phyloP scores from a whole-genome alignment of 1,284 basidiomycete species.

The Cutaneotrichosporon cutaneum region DNA sequence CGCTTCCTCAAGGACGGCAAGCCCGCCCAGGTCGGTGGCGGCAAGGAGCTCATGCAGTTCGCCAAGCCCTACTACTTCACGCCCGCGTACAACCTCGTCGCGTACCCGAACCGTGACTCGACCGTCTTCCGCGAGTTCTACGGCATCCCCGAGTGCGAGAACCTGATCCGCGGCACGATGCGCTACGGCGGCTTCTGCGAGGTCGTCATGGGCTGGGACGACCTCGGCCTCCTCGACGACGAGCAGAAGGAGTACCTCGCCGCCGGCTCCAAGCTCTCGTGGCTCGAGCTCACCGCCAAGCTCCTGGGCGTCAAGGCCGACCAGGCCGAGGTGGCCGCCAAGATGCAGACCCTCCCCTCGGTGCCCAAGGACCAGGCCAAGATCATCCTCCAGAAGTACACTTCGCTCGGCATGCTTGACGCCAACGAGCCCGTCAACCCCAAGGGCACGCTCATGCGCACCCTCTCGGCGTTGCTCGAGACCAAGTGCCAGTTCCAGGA shows the following conservation, averaged over 20 bases:
- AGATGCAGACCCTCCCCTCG: constrained; percentile 66
- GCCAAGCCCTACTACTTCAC: constrained; percentile 95
- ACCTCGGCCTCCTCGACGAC: constrained; percentile 83
- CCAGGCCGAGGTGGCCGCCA: constrained; percentile 72
- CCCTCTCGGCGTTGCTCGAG: constrained; percentile 88
- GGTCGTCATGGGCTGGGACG: constrained; percentile 84
- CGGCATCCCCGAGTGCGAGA: constrained; percentile 90
- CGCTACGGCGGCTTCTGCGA: constrained; percentile 98
- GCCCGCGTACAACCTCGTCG: constrained; percentile 93
- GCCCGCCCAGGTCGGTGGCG: constrained; percentile 62
- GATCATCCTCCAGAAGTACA: constrained; percentile 80
- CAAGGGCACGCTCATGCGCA: constrained; percentile 84
- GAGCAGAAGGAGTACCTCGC: constrained; percentile 72
- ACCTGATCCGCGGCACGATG: constrained; percentile 87
- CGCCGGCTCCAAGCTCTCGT: constrained; percentile 64
- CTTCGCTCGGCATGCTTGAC: constrained; percentile 93
- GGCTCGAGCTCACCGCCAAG: constrained; percentile 78
- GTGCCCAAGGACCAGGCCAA: constrained; percentile 72
- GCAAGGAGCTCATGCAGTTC: constrained; percentile 73
- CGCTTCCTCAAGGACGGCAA: constrained; percentile 72
- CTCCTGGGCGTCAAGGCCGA: constrained; percentile 70
- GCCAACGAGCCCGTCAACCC: constrained; percentile 61
- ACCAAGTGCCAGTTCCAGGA: constrained; percentile 85
- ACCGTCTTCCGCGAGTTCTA: constrained; percentile 82
- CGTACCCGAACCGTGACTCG: constrained; percentile 96